Evolutionary conservation across 495 filamentous ascomycete genomes (phyloP).

Genomic region (Penicillium angulare): DNA sequence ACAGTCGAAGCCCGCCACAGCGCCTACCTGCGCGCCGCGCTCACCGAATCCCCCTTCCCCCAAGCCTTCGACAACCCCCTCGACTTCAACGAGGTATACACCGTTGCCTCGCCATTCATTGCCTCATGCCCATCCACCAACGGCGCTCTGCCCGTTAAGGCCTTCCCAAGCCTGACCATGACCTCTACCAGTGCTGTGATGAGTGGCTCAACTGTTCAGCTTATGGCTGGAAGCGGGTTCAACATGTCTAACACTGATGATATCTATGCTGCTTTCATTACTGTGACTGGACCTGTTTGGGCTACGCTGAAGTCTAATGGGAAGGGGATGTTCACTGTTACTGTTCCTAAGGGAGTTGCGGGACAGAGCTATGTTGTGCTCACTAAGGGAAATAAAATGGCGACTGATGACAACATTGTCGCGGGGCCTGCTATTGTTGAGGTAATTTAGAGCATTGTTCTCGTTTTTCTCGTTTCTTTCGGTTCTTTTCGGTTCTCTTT

Average conservation of each 20-base stretch:
- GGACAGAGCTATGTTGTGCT: conserved; percentile 42
- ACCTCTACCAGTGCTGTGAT: conserved; percentile 6
- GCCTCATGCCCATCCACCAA: conserved; percentile 53
- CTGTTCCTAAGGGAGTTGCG: conserved; percentile 29
- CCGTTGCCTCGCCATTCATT: conserved; percentile 61
- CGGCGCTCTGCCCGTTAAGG: conserved; percentile 54
- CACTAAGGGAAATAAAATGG: conserved; percentile 22
- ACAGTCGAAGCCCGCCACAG: conserved; percentile 62
- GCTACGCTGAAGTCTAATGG: conserved; percentile 17
- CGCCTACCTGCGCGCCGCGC: conserved; percentile 53
- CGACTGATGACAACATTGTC: conserved; percentile 28
- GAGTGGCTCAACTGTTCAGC: conserved; percentile 11
- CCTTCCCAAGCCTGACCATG: conserved; percentile 48
- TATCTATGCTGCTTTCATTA: conserved; percentile 34
- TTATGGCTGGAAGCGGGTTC: conserved; percentile 21
- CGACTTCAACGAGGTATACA: conserved; percentile 57
- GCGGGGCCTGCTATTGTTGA: conserved; percentile 38
- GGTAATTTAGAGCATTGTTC: conserved; percentile 24
- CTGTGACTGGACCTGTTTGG: conserved; percentile 38
- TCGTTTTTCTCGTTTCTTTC: too few species aligned
- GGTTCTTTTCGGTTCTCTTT: too few species aligned
- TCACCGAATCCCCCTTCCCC: conserved; percentile 49
- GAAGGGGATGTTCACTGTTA: conserved; percentile 29
- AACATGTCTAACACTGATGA: conserved; percentile 3
- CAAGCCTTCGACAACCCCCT: conserved; percentile 59